A percentile compares a stretch with the other conserved stretches of the same genome.
phyloP scores from a whole-genome alignment of 2,329 filamentous ascomycete genomes.

The Trichoderma harzianum region DNA sequence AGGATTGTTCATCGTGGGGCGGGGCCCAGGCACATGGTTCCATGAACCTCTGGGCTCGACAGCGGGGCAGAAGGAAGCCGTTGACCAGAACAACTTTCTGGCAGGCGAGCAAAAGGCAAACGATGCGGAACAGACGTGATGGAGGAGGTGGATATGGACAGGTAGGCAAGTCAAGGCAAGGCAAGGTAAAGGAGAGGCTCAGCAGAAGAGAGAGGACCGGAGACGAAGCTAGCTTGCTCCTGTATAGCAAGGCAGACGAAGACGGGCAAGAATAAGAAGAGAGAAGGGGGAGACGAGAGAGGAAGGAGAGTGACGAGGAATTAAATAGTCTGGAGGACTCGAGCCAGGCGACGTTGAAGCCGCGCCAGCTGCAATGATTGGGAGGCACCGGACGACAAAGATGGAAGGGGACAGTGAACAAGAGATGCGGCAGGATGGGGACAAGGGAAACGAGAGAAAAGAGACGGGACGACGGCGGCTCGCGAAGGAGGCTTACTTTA shows the following conservation, averaged over 20 bases:
- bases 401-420: conserved; percentile 19
- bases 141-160: background rate
- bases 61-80: conserved; percentile 22
- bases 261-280: background rate
- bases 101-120: conserved; percentile 23
- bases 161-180: background rate
- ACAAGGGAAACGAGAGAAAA: conserved; percentile 21
- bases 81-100: conserved; percentile 19
- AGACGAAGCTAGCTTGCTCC: background rate
- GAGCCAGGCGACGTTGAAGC: conserved; percentile 6
- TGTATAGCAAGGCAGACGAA: background rate
- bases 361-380: conserved; percentile 7
- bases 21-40: conserved; percentile 32
- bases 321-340: conserved; percentile 7
- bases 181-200: background rate
- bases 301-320: background rate
- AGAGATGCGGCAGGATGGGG: conserved; percentile 10
- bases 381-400: background rate
- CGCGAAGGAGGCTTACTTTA: conserved; percentile 46
- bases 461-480: conserved; percentile 17
- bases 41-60: conserved; percentile 26
- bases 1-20: conserved; percentile 40
- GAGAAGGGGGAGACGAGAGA: conserved; percentile 1
- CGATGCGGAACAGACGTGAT: conserved; percentile 5
- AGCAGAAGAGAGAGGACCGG: background rate